These are phyloP conservation scores for Lepiota venenata DNA, from an alignment of 768 basidiomycete species.

Conservation along the genomic window DNA sequence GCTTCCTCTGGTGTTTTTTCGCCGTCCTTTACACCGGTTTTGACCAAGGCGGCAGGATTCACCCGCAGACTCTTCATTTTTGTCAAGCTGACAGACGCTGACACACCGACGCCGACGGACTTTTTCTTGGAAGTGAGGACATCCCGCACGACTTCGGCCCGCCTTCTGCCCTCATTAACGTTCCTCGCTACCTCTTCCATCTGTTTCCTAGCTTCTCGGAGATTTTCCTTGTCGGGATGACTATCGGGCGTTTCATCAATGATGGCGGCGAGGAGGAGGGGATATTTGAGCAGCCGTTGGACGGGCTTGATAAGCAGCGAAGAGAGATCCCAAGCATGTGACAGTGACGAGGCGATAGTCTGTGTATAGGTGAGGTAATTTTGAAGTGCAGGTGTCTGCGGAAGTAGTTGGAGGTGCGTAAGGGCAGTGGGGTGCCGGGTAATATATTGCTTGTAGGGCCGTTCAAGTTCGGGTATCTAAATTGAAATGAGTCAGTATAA, in stretches of 20 bases:
- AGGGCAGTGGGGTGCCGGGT: slow-evolving; percentile 75
- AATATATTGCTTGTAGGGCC: slow-evolving; percentile 77
- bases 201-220: slow-evolving; percentile 47
- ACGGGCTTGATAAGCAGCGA: slow-evolving; percentile 97
- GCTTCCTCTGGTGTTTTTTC: slow-evolving; percentile 29
- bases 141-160: slow-evolving; percentile 77
- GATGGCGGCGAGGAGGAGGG: slow-evolving; percentile 76
- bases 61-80: slow-evolving; percentile 54
- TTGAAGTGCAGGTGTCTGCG: slow-evolving; percentile 53
- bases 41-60: slow-evolving; percentile 23
- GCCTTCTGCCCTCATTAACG: slow-evolving; percentile 75
- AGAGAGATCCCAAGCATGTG: slow-evolving; percentile 90
- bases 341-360: slow-evolving; percentile 62
- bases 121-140: slow-evolving; percentile 52
- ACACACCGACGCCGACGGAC: slow-evolving; percentile 38
- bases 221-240: slow-evolving; percentile 62
- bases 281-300: slow-evolving; percentile 93
- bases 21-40: slow-evolving; percentile 23
- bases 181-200: slow-evolving; percentile 74
- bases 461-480: slow-evolving; percentile 71
- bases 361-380: slow-evolving; percentile 68
- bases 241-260: slow-evolving; percentile 68
- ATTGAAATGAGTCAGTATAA: neutral
- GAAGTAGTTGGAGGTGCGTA: slow-evolving; percentile 53
- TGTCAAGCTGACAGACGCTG: slow-evolving; percentile 53